Conservation (phyloP, 345 rosid species). For the Dipteronia dyeriana region DNA sequence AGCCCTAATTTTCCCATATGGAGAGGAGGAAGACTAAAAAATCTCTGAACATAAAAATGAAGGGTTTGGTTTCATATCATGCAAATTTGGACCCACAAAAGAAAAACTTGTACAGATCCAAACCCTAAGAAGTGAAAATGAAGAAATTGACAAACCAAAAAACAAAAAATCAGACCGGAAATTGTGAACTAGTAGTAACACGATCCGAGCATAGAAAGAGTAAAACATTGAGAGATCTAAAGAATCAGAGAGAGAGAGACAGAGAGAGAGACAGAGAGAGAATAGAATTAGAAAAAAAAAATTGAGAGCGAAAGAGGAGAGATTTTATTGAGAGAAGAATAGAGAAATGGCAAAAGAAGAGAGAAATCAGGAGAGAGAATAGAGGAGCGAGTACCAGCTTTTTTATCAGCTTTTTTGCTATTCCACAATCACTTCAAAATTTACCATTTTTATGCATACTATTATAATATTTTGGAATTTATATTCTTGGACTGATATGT, state of each 20-base stretch:
- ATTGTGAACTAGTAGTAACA: constrained; percentile 31
- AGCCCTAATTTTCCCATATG: constrained; percentile 19
- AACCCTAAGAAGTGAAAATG: background rate
- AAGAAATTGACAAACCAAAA: background rate
- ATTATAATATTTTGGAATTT: too few relatives aligned
- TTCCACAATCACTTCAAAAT: background rate
- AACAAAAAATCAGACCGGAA: constrained; percentile 29
- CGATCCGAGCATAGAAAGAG: constrained; percentile 46
- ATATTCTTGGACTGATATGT: too few relatives aligned
- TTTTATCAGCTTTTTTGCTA: constrained; percentile 6
- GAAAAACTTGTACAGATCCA: background rate
- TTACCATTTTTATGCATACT: too few relatives aligned
- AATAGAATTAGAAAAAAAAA: constrained; percentile 8
- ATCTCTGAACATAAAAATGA: background rate
- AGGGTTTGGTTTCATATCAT: background rate
- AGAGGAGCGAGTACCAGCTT: constrained; percentile 34
- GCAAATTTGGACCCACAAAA: background rate
- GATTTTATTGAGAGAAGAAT: background rate
- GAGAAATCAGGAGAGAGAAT: constrained; percentile 40
- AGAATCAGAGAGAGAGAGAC: constrained; percentile 1
- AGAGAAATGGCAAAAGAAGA: constrained; percentile 39
- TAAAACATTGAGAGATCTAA: constrained; percentile 36
- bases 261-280: background rate
- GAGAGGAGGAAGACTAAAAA: background rate
- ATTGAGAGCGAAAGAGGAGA: background rate